phyloP scores from a whole-genome alignment of 2,329 filamentous ascomycete genomes.

The Fusarium nodosum region DNA sequence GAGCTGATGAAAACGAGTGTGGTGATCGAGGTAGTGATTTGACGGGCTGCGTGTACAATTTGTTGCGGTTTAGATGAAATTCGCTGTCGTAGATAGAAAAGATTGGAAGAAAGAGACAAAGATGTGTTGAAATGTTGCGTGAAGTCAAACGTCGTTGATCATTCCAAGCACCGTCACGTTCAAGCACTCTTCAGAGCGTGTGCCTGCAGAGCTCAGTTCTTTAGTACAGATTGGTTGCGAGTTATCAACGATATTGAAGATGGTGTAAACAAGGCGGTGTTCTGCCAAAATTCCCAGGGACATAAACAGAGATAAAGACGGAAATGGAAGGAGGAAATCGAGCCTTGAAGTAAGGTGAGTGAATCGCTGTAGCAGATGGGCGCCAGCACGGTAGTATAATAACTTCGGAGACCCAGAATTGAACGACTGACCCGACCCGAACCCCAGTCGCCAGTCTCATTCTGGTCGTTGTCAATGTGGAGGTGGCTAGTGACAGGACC shows the following conservation, averaged over 20 bases:
- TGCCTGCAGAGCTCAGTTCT: conserved; percentile 19
- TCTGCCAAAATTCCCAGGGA: conserved; percentile 35
- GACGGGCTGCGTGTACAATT: neutral
- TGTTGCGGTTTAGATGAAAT: conserved; percentile 1
- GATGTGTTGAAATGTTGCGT: conserved; percentile 9
- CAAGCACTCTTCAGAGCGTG: conserved; percentile 29
- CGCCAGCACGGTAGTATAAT: conserved; percentile 42
- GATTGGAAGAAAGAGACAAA: conserved; percentile 1
- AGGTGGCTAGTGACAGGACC: conserved; percentile 52
- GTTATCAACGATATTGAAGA: conserved; percentile 29
- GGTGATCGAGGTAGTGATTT: conserved; percentile 5
- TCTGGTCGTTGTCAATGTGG: conserved; percentile 51
- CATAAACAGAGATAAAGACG: conserved; percentile 34
- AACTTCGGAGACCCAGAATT: conserved; percentile 47
- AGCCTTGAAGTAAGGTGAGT: conserved; percentile 47
- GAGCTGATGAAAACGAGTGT: conserved; percentile 15
- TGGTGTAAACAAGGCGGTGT: conserved; percentile 27
- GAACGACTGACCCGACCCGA: conserved; percentile 50
- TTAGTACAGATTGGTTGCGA: conserved; percentile 12
- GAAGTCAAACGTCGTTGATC: conserved; percentile 18
- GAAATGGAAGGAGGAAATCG: conserved; percentile 47
- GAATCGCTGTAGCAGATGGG: conserved; percentile 42
- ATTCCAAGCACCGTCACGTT: conserved; percentile 21
- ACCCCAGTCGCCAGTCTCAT: conserved; percentile 50
- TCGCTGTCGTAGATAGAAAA: conserved; percentile 4